These are phyloP conservation scores for Madurella mycetomatis DNA, from an alignment of 2,329 filamentous ascomycete species.

Conservation along the genomic window DNA sequence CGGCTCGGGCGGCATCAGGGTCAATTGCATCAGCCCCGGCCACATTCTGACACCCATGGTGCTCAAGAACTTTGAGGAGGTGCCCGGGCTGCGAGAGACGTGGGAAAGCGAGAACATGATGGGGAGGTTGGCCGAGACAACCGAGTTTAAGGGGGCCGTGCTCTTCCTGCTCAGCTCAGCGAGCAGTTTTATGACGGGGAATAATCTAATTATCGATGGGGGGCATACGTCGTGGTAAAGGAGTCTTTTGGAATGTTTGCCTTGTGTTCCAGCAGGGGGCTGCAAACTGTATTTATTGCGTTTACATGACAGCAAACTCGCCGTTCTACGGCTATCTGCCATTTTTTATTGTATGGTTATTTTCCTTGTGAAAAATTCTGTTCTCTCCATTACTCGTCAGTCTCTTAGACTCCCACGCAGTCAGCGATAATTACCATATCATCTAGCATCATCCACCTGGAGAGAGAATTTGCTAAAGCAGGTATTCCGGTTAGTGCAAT, in stretches of 20 bases:
- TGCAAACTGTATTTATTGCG: not conserved
- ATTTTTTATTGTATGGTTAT: too few species aligned
- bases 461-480: too few species aligned
- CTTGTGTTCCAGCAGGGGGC: not conserved
- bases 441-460: too few species aligned
- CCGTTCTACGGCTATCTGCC: too few species aligned
- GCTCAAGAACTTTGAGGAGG: slow-evolving; percentile 69
- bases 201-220: slow-evolving; percentile 65
- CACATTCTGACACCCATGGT: slow-evolving; percentile 84
- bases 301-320: too few species aligned
- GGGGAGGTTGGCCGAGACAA: slow-evolving; percentile 60
- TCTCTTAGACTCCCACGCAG: too few species aligned
- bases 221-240: slow-evolving; percentile 59
- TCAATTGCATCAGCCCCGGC: slow-evolving; percentile 76
- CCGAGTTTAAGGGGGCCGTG: slow-evolving; percentile 67
- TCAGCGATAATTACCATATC: too few species aligned
- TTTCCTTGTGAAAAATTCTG: too few species aligned
- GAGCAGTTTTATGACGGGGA: slow-evolving; percentile 65
- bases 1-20: slow-evolving; percentile 65
- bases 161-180: slow-evolving; percentile 63
- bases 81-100: slow-evolving; percentile 59
- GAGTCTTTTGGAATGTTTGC: not conserved
- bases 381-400: too few species aligned
- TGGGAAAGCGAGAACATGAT: slow-evolving; percentile 89
- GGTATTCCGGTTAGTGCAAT: too few species aligned